Conservation (phyloP, 768 basidiomycete genomes). For the Leccinum imitatum region DNA sequence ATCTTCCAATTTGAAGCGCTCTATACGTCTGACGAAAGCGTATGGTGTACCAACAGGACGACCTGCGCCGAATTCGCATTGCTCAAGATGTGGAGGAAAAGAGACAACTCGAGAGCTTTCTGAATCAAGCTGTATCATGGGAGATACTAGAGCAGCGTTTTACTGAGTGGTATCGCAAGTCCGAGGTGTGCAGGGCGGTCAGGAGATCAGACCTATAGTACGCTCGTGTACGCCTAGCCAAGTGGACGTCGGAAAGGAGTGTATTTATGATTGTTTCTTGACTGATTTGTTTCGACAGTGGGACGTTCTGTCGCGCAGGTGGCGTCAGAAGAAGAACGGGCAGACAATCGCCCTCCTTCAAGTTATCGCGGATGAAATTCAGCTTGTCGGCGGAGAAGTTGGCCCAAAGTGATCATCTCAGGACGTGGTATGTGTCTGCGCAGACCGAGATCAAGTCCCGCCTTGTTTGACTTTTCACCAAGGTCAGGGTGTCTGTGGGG, state of each 20-base stretch:
- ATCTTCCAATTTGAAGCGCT: not conserved
- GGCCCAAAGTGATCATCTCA: constrained; percentile 96
- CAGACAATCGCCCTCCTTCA: constrained; percentile 81
- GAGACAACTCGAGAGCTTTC: not conserved
- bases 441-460: not conserved
- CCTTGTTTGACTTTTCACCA: not conserved
- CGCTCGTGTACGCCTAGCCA: too few relatives aligned
- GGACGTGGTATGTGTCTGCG: constrained; percentile 80
- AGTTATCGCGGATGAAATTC: constrained; percentile 86
- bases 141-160: too few relatives aligned
- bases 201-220: too few relatives aligned
- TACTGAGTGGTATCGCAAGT: too few relatives aligned
- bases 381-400: constrained; percentile 88
- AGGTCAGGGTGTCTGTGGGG: too few relatives aligned
- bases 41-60: not conserved
- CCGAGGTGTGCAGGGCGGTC: too few relatives aligned
- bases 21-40: not conserved
- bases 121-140: too few relatives aligned
- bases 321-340: constrained; percentile 95
- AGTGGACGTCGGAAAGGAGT: too few relatives aligned
- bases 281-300: constrained; percentile 26
- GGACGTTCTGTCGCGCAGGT: constrained; percentile 89
- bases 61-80: not conserved
- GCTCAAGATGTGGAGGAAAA: not conserved
- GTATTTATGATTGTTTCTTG: too few relatives aligned